These are phyloP conservation scores for Cryptosporidium canis DNA, from an alignment of 169 alveolate genomes.

Conservation along the genomic window DNA sequence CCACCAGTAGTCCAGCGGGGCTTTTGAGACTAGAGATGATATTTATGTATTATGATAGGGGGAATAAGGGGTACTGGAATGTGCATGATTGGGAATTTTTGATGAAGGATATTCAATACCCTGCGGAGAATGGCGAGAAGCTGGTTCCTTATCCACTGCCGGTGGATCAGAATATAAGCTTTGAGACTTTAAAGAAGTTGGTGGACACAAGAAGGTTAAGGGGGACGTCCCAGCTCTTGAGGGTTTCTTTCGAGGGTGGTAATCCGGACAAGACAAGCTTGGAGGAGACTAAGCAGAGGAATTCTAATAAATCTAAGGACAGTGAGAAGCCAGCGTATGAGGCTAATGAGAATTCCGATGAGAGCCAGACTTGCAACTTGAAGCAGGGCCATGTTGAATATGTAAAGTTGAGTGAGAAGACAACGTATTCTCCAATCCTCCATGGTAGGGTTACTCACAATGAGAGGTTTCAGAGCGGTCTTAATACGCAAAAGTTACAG, in stretches of 20 bases:
- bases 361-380: not conserved
- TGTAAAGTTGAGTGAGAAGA: not conserved
- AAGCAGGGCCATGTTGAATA: not conserved
- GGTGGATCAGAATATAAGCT: constrained; percentile 10
- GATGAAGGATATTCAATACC: constrained; percentile 68
- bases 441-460: not conserved
- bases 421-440: not conserved
- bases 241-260: constrained; percentile 32
- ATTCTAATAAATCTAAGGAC: not conserved
- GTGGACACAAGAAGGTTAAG: constrained; percentile 70
- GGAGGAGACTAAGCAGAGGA: not conserved
- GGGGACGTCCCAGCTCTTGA: constrained; percentile 63
- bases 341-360: not conserved
- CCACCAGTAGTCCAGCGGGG: constrained; percentile 69
- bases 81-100: constrained; percentile 36
- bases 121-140: constrained; percentile 61
- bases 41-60: constrained; percentile 64
- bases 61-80: constrained; percentile 62
- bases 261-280: not conserved
- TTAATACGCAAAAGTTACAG: not conserved
- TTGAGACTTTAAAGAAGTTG: constrained; percentile 37
- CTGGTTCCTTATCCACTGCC: constrained; percentile 63
- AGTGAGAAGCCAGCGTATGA: not conserved
- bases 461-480: not conserved
- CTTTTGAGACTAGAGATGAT: constrained; percentile 35